These are phyloP conservation scores for Phytophthora pluvialis DNA, from an alignment of 352 stramenopile genomes.

Conservation along the genomic window DNA sequence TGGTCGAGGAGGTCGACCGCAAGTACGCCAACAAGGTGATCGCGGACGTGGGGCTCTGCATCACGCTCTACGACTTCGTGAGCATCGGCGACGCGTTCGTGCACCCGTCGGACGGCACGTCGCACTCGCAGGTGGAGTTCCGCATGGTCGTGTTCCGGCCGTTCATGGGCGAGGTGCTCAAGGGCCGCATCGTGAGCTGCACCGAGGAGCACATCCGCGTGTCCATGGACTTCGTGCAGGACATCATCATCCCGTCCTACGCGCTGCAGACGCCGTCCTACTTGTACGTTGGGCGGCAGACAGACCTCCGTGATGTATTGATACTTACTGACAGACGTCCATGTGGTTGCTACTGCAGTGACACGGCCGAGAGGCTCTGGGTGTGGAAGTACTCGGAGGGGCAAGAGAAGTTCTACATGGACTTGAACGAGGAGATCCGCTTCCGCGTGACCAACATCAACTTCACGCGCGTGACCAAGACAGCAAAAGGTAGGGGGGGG, in stretches of 20 bases:
- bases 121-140: slow-evolving; percentile 90
- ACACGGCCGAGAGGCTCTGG: slow-evolving; percentile 80
- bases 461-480: slow-evolving; percentile 90
- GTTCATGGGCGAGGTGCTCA: slow-evolving; percentile 89
- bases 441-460: slow-evolving; percentile 91
- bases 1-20: slow-evolving; percentile 90
- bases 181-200: slow-evolving; percentile 89
- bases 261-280: slow-evolving; percentile 89
- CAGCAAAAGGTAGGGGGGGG: slow-evolving; percentile 81
- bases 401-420: slow-evolving; percentile 91
- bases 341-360: slow-evolving; percentile 35
- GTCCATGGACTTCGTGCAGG: slow-evolving; percentile 92
- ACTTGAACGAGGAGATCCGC: slow-evolving; percentile 87
- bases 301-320: too few species aligned
- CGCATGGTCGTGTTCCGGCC: slow-evolving; percentile 90
- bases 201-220: slow-evolving; percentile 90
- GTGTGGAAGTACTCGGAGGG: slow-evolving; percentile 89
- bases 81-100: slow-evolving; percentile 87
- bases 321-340: too few species aligned
- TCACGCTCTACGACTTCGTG: slow-evolving; percentile 92
- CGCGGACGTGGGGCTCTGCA: slow-evolving; percentile 86
- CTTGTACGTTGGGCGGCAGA: slow-evolving; percentile 43
- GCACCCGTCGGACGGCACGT: slow-evolving; percentile 85
- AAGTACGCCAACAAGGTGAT: slow-evolving; percentile 93
- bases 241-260: slow-evolving; percentile 91